Percentiles rank a stretch among this genome's conserved stretches.
Conservation (phyloP, 148 eudicot species). For the Pouteria glomerata region DNA sequence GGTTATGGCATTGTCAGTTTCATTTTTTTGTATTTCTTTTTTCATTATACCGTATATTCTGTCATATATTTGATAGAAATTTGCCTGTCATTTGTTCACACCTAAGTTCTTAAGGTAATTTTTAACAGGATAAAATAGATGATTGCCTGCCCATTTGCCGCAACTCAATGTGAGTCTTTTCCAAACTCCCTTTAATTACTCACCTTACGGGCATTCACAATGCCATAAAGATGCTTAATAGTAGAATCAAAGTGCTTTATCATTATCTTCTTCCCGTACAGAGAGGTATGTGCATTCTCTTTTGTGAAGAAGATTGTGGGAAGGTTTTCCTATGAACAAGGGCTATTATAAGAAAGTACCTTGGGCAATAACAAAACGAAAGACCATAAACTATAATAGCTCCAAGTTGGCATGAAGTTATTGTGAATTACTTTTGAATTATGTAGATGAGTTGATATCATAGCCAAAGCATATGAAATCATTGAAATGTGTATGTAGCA, state of each 20-base stretch:
- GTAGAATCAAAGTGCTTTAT: slow-evolving; percentile 84
- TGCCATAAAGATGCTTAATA: slow-evolving; percentile 95
- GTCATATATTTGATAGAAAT: neutral
- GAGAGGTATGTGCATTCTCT: slow-evolving; percentile 44
- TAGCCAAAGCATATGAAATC: neutral
- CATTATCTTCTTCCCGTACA: slow-evolving; percentile 87
- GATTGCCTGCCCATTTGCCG: slow-evolving; percentile 43
- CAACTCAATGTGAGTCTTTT: slow-evolving; percentile 70
- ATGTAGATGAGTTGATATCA: no score
- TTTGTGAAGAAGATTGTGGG: neutral
- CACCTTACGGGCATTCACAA: slow-evolving; percentile 90
- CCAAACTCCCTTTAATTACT: slow-evolving; percentile 26
- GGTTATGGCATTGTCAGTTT: no score
- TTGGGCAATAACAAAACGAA: neutral
- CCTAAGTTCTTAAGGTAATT: neutral
- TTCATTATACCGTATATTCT: neutral
- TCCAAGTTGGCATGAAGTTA: neutral
- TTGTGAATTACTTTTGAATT: neutral
- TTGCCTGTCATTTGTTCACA: neutral
- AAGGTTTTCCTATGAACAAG: neutral
- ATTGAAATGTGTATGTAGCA: neutral
- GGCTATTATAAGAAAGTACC: neutral
- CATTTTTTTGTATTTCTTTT: no score
- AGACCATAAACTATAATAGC: neutral
- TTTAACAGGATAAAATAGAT: slow-evolving; percentile 50